These are phyloP conservation scores for Abortiporus biennis DNA, from an alignment of 1,284 basidiomycete genomes.

Conservation along the genomic window DNA sequence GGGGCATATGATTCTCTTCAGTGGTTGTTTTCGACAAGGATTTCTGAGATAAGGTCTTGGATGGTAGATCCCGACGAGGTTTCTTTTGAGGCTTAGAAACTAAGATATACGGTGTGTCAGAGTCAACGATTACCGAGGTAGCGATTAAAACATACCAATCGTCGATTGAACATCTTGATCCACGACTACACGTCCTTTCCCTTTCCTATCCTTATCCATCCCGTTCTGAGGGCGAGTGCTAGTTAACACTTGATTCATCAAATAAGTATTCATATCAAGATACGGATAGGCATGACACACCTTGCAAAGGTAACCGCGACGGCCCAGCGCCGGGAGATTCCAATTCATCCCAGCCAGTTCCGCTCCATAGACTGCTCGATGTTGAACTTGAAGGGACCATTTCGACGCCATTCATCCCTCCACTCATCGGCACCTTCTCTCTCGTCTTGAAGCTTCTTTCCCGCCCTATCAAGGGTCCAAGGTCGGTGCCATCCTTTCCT, in stretches of 20 bases:
- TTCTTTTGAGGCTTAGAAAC: neutral
- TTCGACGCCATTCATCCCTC: slow-evolving; percentile 61
- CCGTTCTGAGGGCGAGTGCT: no score
- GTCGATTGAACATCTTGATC: neutral
- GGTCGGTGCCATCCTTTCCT: slow-evolving; percentile 30
- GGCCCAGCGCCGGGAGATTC: slow-evolving; percentile 14
- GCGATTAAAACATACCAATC: slow-evolving; percentile 1
- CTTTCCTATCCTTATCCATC: no score
- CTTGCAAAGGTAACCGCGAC: slow-evolving; percentile 12
- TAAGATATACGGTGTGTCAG: neutral
- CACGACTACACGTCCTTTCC: neutral
- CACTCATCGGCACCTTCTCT: slow-evolving; percentile 44
- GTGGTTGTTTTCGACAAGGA: slow-evolving; percentile 5
- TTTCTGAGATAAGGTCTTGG: slow-evolving; percentile 4
- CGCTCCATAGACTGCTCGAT: neutral
- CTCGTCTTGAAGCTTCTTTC: slow-evolving; percentile 62
- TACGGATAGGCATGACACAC: no score
- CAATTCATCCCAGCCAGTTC: neutral
- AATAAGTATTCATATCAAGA: no score
- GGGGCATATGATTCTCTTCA: slow-evolving; percentile 46
- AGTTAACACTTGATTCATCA: no score
- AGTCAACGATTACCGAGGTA: neutral
- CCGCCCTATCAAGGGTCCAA: slow-evolving; percentile 66
- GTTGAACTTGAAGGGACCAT: slow-evolving; percentile 26
- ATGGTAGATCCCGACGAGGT: slow-evolving; percentile 10